Base-by-base conservation (phyloP, 768 basidiomycete genomes). In the Cubamyces lactineus region DNA sequence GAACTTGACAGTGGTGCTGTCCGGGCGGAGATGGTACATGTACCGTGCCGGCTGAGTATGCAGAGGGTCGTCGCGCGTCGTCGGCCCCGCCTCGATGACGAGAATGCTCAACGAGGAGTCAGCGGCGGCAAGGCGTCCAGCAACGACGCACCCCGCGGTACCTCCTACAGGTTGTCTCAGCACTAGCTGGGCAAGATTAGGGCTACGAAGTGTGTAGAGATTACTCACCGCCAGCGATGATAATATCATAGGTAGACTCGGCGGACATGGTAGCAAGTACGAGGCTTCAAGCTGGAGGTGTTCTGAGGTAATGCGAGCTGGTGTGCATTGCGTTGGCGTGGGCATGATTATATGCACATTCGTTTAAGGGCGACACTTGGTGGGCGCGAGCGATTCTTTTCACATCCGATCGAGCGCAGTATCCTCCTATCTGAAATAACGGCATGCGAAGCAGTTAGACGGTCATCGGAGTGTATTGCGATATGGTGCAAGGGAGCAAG, bases 21-120 rank as follows among this genome's bases (percentile, higher is more conserved):
- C 72, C 1, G 76, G 74, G 0, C 67, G 60, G 0, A 85, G 66
- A 63, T 86, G 80, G 28, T 68, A 67, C 38, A 81, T 73, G 68
- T 71, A 85, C 24, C 79, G 79, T 2, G 77, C 86, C 1, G 87
- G 86, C 49, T 86, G 86, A 7, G 75, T 72, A 67, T 88, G 85
- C 2, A 66, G 62, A 7, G 73, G 76, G 6, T 82, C 30, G 39
- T 86, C 77, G 30, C 75, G 70, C 0, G 82, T 82, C 58, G 82
- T 78, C 4, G 79, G 77, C 0, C 87, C 88, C 12, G 82, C 78
- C 73, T 89, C 88, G 21, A 89, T 69, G 47, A 88, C 70, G 13
- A 89, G 80, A 50, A 89, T 85, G 66, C 77, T 84, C 51, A 89
- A 70, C 2, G 73, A 69, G 0, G 85, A 80, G 45, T 86, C 81